Conservation (phyloP, 2,329 filamentous ascomycete species). For the Microsporum ferrugineum region DNA sequence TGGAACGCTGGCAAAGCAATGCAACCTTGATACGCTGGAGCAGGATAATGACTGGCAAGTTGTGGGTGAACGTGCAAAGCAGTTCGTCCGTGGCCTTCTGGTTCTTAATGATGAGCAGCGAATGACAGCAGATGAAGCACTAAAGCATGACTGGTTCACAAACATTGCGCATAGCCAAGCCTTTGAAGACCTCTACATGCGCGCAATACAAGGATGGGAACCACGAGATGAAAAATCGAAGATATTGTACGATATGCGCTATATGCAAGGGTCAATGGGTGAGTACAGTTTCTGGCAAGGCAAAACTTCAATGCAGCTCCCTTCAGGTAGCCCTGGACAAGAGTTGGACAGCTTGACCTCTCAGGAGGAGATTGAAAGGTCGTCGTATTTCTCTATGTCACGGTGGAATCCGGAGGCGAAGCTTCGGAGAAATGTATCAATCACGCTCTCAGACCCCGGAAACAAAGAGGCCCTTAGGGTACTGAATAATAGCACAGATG, state of each 20-base stretch:
- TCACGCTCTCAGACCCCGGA: background rate
- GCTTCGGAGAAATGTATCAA: background rate
- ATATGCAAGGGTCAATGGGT: conserved; percentile 1
- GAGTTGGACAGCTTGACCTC: background rate
- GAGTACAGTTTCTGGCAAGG: conserved; percentile 4
- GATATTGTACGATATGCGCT: background rate
- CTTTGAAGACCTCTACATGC: conserved; percentile 41
- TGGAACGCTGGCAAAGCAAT: conserved; percentile 25
- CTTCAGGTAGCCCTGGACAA: background rate
- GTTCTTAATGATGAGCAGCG: conserved; percentile 39
- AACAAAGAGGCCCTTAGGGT: background rate
- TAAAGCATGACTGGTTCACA: conserved; percentile 47
- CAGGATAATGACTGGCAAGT: conserved; percentile 32
- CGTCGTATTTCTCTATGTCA: background rate
- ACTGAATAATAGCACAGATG: background rate
- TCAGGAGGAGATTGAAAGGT: background rate
- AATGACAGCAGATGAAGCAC: conserved; percentile 43
- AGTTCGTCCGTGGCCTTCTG: conserved; percentile 44
- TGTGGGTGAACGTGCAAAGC: conserved; percentile 36
- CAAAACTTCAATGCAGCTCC: background rate
- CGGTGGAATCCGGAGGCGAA: background rate
- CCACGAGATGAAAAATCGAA: conserved; percentile 23
- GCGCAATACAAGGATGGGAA: conserved; percentile 40
- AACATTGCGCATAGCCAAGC: conserved; percentile 37
- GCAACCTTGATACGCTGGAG: conserved; percentile 38